Evolutionary conservation across 192 early-diverging fungal species (phyloP).

Genomic region (Gigaspora rosea): DNA sequence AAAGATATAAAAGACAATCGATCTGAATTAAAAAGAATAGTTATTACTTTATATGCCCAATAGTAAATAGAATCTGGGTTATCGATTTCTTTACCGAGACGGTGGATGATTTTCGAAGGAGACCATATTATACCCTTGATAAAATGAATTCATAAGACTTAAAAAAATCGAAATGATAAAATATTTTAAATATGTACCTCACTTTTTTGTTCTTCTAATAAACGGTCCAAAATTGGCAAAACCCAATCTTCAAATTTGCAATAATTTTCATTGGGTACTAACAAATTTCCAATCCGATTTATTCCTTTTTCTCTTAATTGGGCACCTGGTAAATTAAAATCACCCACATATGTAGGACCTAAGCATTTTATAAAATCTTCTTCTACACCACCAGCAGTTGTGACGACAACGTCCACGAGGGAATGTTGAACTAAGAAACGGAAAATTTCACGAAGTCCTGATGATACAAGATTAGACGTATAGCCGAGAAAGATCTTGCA

Average conservation of each 20-base stretch:
- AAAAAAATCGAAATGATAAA: not conserved
- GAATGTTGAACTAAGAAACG: slow-evolving; percentile 87
- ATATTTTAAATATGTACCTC: slow-evolving; percentile 43
- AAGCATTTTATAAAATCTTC: slow-evolving; percentile 99
- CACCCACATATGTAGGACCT: slow-evolving; percentile 83
- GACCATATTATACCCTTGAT: slow-evolving; percentile 77
- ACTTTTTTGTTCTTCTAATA: slow-evolving; percentile 89
- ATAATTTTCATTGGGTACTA: slow-evolving; percentile 99
- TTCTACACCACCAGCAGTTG: slow-evolving; percentile 94
- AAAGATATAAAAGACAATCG: no score
- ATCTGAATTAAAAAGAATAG: not conserved
- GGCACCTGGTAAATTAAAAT: slow-evolving; percentile 74
- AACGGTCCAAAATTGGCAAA: slow-evolving; percentile 88
- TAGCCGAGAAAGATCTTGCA: slow-evolving; percentile 99
- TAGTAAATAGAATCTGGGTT: slow-evolving; percentile 92
- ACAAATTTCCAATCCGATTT: slow-evolving; percentile 95
- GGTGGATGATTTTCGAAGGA: slow-evolving; percentile 85
- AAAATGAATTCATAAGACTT: not conserved
- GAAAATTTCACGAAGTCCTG: slow-evolving; percentile 90
- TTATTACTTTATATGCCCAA: slow-evolving; percentile 85
- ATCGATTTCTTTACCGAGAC: slow-evolving; percentile 89
- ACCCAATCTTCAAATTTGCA: slow-evolving; percentile 99
- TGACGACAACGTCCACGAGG: slow-evolving; percentile 87
- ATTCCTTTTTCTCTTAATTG: slow-evolving; percentile 85
- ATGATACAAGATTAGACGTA: slow-evolving; percentile 97